Base-by-base conservation (phyloP, 2,329 filamentous ascomycete genomes). In the Colletotrichum endophyticum region DNA sequence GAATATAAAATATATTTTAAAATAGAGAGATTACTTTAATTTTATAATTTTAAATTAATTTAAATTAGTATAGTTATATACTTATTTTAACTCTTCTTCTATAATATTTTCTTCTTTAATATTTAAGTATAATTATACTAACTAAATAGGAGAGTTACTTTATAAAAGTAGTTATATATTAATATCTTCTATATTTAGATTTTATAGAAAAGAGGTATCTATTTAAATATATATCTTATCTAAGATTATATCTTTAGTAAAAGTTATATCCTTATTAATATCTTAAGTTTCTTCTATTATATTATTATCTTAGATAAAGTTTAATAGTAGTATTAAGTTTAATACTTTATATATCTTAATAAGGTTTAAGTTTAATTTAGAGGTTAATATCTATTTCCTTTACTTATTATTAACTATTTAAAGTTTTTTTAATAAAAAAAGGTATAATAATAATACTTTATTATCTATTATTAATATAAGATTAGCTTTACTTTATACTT, bases 31-130 rank as follows among this genome's bases (percentile, higher is more conserved):
- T 25, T 53, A 15, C 22, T 25, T 57, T 57, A 57, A 6, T 9
- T 57, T 57, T 25, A 27, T 57, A 57, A 16, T 57, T 57, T 25
- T 15, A 16, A 9, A 3, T 25, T 25, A 57, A 13, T 1, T 19
- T 27, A 15, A 57, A 1, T 57, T 57, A 57, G 7, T 12, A 15
- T 57, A 57, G 13, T 57, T 57, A 57, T 57, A 57, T 57, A 57
- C 2, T 5, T 57, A 57, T 0, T 22, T 1, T 57, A 25, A 8
- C 3, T 57, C 0, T 6, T 22, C 12, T 57, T 36, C 2, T 1
- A 6, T 36, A 36, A 2, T 36, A 36, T 7, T 36, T 1, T 36
- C 3, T 36, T 36, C 15, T 8, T 8, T 16, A 36, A 1, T 15
- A 4, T 3, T 5, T 36, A 36, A 7, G 3, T 36, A 36, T 36